Percentiles rank a stretch among this genome's conserved stretches.
These are phyloP conservation scores for Debaryomyces hansenii DNA, from an alignment of 805 yeast species.

Conservation along the genomic window DNA sequence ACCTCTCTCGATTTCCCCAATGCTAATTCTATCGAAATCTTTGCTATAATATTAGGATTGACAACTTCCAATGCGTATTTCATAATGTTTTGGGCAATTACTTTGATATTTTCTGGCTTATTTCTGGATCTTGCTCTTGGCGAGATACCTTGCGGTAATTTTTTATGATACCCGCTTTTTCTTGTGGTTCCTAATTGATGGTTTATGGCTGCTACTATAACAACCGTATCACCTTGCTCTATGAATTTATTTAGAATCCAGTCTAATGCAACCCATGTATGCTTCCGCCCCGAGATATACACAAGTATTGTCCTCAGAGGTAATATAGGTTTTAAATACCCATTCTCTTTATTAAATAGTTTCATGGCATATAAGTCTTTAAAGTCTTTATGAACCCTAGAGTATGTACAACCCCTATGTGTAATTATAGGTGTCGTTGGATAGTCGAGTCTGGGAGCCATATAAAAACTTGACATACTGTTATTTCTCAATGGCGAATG, in stretches of 20 bases:
- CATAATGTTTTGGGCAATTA: constrained; percentile 51
- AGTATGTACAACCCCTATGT: constrained; percentile 42
- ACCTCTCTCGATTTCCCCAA: constrained; percentile 58
- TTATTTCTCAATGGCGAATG: constrained; percentile 6
- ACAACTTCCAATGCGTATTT: constrained; percentile 48
- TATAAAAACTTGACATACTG: neutral
- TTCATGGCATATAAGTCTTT: constrained; percentile 46
- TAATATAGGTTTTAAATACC: constrained; percentile 33
- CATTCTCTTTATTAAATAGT: constrained; percentile 20
- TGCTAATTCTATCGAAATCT: constrained; percentile 60
- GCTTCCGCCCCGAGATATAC: constrained; percentile 67
- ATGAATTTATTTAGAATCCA: constrained; percentile 58
- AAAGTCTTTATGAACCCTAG: constrained; percentile 47
- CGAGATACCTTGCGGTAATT: constrained; percentile 18
- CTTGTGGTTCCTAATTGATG: constrained; percentile 11
- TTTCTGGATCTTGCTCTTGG: constrained; percentile 36
- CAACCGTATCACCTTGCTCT: constrained; percentile 65
- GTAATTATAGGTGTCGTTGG: constrained; percentile 44
- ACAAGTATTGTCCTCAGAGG: constrained; percentile 59
- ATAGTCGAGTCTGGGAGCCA: constrained; percentile 19
- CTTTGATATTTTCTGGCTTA: constrained; percentile 48
- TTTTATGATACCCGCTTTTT: constrained; percentile 6
- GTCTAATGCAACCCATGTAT: constrained; percentile 83
- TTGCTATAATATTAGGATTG: constrained; percentile 46
- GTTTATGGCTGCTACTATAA: constrained; percentile 56